These are phyloP conservation scores for Musa beccarii DNA, from an alignment of 176 grass and related monocot species.

Conservation along the genomic window DNA sequence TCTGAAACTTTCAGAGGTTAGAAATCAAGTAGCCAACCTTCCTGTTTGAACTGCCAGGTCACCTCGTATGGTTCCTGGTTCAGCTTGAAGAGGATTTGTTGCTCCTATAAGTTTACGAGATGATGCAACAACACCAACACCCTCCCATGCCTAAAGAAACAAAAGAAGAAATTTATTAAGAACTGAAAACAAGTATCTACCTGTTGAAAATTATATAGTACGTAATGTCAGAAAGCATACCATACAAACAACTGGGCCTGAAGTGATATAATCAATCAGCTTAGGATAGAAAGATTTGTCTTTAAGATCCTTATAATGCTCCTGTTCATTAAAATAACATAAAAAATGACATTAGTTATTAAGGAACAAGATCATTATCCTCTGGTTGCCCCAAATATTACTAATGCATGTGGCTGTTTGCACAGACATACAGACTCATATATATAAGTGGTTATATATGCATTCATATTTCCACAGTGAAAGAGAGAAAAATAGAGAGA, in stretches of 20 bases:
- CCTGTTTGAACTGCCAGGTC: slow-evolving; percentile 97
- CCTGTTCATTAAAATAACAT: slow-evolving; percentile 33
- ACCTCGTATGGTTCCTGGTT: slow-evolving; percentile 83
- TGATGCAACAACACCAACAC: slow-evolving; percentile 78
- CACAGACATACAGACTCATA: not conserved
- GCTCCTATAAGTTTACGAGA: slow-evolving; percentile 90
- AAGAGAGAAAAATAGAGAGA: no score
- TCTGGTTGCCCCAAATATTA: not conserved
- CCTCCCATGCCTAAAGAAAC: slow-evolving; percentile 72
- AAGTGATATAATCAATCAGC: slow-evolving; percentile 79
- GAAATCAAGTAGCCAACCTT: slow-evolving; percentile 38
- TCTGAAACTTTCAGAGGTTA: not conserved
- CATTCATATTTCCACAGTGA: not conserved
- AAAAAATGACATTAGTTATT: not conserved
- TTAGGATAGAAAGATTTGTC: slow-evolving; percentile 73
- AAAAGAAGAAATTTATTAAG: not conserved
- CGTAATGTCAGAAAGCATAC: slow-evolving; percentile 26
- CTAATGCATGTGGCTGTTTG: not conserved
- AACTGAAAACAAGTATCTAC: slow-evolving; percentile 9
- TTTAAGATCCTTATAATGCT: slow-evolving; percentile 94
- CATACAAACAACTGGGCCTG: slow-evolving; percentile 97
- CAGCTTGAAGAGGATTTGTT: slow-evolving; percentile 93
- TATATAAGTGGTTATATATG: not conserved
- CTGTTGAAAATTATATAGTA: slow-evolving; percentile 9
- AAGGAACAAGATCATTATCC: not conserved